Base-by-base conservation (phyloP, 305 asterid species). In the Ilex paraguariensis region DNA sequence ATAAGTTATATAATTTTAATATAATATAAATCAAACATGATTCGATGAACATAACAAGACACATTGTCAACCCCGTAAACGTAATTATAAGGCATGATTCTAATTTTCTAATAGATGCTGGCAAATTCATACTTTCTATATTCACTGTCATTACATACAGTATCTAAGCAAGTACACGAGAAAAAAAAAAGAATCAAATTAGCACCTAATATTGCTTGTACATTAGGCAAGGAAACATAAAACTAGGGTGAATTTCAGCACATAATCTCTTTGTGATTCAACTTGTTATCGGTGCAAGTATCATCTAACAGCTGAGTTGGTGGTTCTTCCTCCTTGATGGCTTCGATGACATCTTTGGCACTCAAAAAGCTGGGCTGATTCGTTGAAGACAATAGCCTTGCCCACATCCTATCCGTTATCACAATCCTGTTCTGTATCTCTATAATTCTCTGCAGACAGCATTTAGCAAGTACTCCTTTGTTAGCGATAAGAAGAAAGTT, bases 391-490 rank as follows among this genome's bases (percentile, higher is more conserved):
- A 89, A 76, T 53, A 89, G 83, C 66, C 95, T 75, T 0, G 95
- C 96, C 96, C 96, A 89, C 96, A 89, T 89, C 66, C 96, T 76
- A 66, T 89, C 96, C 7, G 96, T 89, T 69, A 89, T 86, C 76
- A 89, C 88, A 45, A 89, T 93, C 75, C 75, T 76, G 80, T 86
- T 76, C 79, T 65, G 85, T 48, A 59, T 65, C 82, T 84, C 93
- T 14, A 73, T 82, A 15, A 89, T 89, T 56, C 81, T 73, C 96
- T 88, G 95, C 80, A 62, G 3, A 17, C 51, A 40, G 28, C 50
- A 69, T 46, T 39, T 10, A 70, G 51, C 65, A 21, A 50, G 49
- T 55, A 54, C 13, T 33, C 13, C 42, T 32, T 31, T 28, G 21
- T 28, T 33, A 65, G 12, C 21, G 21, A 64, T 13, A 48, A 21